Conservation (phyloP, 2,329 filamentous ascomycete genomes). For the Colletotrichum sidae region DNA sequence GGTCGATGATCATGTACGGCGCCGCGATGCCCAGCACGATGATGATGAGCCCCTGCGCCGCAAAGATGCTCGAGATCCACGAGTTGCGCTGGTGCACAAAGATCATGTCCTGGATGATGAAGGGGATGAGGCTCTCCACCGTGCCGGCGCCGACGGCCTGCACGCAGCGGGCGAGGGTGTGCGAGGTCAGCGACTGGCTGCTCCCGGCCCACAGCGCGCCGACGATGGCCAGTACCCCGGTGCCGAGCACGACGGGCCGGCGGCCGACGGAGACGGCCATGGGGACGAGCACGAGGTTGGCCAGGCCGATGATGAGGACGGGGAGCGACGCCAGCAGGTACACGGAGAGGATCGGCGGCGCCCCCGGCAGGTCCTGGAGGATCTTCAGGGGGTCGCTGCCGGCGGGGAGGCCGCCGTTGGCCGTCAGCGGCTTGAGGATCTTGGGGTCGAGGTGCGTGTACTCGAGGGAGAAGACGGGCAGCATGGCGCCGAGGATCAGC, state of each 20-base stretch:
- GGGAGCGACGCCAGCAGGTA: slow-evolving; percentile 49
- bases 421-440: slow-evolving; percentile 40
- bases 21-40: slow-evolving; percentile 43
- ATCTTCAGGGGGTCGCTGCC: slow-evolving; percentile 38
- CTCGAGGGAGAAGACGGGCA: slow-evolving; percentile 49
- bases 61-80: slow-evolving; percentile 46
- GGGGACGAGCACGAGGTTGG: slow-evolving; percentile 48
- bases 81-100: slow-evolving; percentile 52
- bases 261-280: slow-evolving; percentile 50
- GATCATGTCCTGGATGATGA: slow-evolving; percentile 52
- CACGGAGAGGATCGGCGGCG: slow-evolving; percentile 44
- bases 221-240: slow-evolving; percentile 45
- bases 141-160: slow-evolving; percentile 50
- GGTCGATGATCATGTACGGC: slow-evolving; percentile 45
- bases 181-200: slow-evolving; percentile 44
- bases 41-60: slow-evolving; percentile 45
- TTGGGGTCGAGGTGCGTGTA: slow-evolving; percentile 46
- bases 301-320: slow-evolving; percentile 47
- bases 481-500: slow-evolving; percentile 43
- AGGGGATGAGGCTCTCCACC: slow-evolving; percentile 49
- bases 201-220: slow-evolving; percentile 50
- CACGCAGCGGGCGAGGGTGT: slow-evolving; percentile 47
- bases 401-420: slow-evolving; percentile 37
- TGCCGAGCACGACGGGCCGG: slow-evolving; percentile 48
- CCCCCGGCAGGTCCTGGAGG: slow-evolving; percentile 39